A percentile compares a stretch with the other conserved stretches of the same genome.
phyloP scores from a whole-genome alignment of 2,329 filamentous ascomycete species.

The Alternaria panax region DNA sequence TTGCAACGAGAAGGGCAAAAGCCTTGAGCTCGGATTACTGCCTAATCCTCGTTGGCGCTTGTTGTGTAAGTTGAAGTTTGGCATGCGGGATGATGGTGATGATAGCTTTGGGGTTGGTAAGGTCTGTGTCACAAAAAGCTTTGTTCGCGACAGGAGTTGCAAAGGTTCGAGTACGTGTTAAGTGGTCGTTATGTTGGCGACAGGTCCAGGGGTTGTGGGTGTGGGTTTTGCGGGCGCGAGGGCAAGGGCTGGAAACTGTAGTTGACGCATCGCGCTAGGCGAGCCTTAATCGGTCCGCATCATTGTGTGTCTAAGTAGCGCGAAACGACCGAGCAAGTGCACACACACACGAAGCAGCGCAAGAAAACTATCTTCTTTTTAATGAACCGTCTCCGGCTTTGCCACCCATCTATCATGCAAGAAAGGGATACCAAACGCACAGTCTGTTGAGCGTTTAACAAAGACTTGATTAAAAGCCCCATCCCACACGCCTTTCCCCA shows the following conservation, averaged over 20 bases:
- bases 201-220: neutral
- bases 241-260: neutral
- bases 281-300: neutral
- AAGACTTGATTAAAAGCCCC: neutral
- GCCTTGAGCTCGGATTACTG: too few species aligned
- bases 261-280: neutral
- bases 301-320: neutral
- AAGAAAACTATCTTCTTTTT: neutral
- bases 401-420: neutral
- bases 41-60: too few species aligned
- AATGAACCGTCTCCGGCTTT: neutral
- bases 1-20: too few species aligned
- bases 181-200: neutral
- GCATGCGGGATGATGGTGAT: too few species aligned
- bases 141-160: neutral
- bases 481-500: slow-evolving; percentile 1
- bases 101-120: too few species aligned
- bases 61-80: too few species aligned
- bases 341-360: neutral
- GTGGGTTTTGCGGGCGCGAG: neutral
- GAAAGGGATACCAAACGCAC: slow-evolving; percentile 1
- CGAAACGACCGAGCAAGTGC: neutral
- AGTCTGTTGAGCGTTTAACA: neutral
- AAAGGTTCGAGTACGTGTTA: too few species aligned
- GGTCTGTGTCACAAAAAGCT: too few species aligned